Evolutionary conservation across 2,329 filamentous ascomycete genomes (phyloP).

Genomic region (Parafenestella ontariensis): DNA sequence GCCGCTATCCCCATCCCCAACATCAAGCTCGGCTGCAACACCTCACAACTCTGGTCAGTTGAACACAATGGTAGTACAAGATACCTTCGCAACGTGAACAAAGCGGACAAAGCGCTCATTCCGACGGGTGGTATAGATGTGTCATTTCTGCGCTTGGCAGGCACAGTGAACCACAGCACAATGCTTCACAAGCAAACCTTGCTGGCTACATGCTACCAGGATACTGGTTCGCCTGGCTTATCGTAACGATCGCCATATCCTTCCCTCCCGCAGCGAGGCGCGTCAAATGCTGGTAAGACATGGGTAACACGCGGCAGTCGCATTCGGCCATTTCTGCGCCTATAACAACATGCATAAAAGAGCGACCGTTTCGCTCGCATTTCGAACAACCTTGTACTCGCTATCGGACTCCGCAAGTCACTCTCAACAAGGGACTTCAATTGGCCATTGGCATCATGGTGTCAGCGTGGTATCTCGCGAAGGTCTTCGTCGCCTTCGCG

Average conservation of each 20-base stretch:
- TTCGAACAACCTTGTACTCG: background rate
- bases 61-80: background rate
- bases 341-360: conserved; percentile 18
- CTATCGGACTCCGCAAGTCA: background rate
- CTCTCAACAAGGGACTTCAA: background rate
- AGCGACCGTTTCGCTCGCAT: background rate
- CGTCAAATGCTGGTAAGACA: conserved; percentile 14
- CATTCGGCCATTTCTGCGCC: conserved; percentile 2
- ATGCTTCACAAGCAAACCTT: background rate
- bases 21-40: background rate
- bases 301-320: conserved; percentile 17
- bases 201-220: background rate
- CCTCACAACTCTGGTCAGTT: background rate
- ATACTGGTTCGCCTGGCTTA: conserved; percentile 10
- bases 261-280: conserved; percentile 6
- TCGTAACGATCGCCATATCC: conserved; percentile 24
- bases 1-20: conserved; percentile 1
- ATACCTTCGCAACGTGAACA: background rate
- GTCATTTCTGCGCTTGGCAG: background rate
- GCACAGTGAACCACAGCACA: background rate
- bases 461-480: conserved; percentile 23
- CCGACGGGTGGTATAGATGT: background rate
- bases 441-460: conserved; percentile 25
- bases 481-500: conserved; percentile 26
- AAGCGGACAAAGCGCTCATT: too few species aligned